Evolutionary conservation across 2,329 filamentous ascomycete species (phyloP), one percentile per base, ranked within the genome.

Genomic region (Metarhizium album): DNA sequence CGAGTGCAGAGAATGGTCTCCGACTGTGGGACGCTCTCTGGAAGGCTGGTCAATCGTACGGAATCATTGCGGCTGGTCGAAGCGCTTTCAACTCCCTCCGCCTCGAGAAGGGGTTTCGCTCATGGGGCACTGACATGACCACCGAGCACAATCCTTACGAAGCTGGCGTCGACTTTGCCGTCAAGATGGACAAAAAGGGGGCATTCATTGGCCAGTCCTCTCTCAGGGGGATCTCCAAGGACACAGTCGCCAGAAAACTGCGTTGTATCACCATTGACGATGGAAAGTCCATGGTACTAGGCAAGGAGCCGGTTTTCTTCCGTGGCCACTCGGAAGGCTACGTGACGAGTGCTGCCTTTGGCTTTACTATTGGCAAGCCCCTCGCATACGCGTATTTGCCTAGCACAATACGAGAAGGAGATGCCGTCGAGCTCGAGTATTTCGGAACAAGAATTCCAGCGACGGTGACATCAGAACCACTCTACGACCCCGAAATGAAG

Each of bases 91-190:
- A 79, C 52, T 67, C 79, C 0, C 62, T 84, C 52, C 69, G 80
- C 0, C 62, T 84, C 31, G 80, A 84, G 59, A 79, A 78, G 53
- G 81, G 80, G 0, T 76, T 78, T 57, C 71, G 79, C 31, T 72
- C 70, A 1, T 82, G 71, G 58, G 79, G 80, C 8, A 66, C 65
- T 0, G 81, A 84, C 47, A 75, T 83, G 70, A 80, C 70, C 2
- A 75, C 75, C 0, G 80, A 84, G 58, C 77, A 83, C 54, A 71
- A 79, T 47, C 79, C 80, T 0, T 79, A 70, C 55, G 78, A 83
- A 62, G 76, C 78, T 4, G 80, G 80, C 0, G 60, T 84, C 0
- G 72, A 62, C 0, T 71, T 70, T 38, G 74, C 75, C 4, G 64
- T 84, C 22, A 67, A 76, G 9, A 53, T 62, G 13, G 60, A 64